Conservation (phyloP, 2,329 filamentous ascomycete genomes). For the Uncinocarpus reesii region DNA sequence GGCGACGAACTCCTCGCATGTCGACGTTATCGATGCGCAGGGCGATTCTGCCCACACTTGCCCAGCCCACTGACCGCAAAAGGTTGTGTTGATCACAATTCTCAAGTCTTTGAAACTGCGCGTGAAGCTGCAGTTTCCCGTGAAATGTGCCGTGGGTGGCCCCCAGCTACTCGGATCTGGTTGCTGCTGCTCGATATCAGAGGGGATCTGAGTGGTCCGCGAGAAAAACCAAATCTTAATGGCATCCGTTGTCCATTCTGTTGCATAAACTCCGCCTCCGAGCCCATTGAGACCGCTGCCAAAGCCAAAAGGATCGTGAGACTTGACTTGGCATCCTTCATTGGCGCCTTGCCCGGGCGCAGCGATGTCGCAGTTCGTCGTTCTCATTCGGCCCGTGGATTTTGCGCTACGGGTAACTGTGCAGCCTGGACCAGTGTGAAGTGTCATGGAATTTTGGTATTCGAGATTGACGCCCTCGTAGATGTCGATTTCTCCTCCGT, state of each 20-base stretch:
- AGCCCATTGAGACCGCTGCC: conserved; percentile 45
- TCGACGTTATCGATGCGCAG: conserved; percentile 11
- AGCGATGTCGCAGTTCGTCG: conserved; percentile 41
- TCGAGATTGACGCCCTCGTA: conserved; percentile 44
- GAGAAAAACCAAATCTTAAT: conserved; percentile 46
- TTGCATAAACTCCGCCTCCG: conserved; percentile 42
- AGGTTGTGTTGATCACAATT: conserved; percentile 43
- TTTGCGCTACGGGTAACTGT: conserved; percentile 32
- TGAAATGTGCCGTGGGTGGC: conserved; percentile 37
- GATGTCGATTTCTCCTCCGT: conserved; percentile 42
- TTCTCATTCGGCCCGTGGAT: conserved; percentile 42
- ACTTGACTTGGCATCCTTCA: conserved; percentile 35
- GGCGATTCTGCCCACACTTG: conserved; percentile 10
- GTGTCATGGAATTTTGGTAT: conserved; percentile 37
- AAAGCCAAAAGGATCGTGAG: conserved; percentile 32
- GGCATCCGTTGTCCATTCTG: conserved; percentile 38
- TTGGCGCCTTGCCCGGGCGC: conserved; percentile 32
- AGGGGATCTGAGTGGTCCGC: conserved; percentile 33
- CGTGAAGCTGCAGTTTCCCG: conserved; percentile 34
- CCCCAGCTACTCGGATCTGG: conserved; percentile 41
- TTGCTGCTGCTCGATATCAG: conserved; percentile 33
- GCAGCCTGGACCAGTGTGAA: conserved; percentile 41
- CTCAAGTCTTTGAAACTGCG: conserved; percentile 34
- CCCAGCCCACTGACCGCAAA: conserved; percentile 49
- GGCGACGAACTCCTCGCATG: conserved; percentile 16